phyloP scores from a whole-genome alignment of 2,329 filamentous ascomycete species.

The Didymella lethalis region DNA sequence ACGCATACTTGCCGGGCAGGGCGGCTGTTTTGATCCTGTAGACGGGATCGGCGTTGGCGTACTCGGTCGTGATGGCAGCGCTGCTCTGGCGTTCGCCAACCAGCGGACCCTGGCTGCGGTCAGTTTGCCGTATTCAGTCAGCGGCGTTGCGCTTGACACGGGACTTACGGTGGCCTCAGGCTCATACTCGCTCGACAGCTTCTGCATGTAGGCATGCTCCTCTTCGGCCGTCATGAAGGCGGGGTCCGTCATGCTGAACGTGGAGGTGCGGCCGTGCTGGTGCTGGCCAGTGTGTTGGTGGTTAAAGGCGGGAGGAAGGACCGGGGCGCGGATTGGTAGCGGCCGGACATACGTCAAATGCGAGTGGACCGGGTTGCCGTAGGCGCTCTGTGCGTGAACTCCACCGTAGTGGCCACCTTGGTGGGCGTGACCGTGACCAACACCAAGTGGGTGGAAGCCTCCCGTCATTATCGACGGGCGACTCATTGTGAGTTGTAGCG shows the following conservation, averaged over 20 bases:
- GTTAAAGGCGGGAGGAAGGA: conserved; percentile 48
- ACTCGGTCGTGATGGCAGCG: conserved; percentile 80
- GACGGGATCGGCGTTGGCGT: conserved; percentile 84
- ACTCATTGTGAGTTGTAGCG: conserved; percentile 35
- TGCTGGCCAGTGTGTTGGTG: conserved; percentile 45
- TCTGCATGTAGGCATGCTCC: conserved; percentile 68
- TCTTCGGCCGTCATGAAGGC: conserved; percentile 55
- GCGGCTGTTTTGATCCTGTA: conserved; percentile 88
- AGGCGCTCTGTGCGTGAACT: conserved; percentile 36
- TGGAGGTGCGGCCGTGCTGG: conserved; percentile 38
- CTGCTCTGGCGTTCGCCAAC: conserved; percentile 82
- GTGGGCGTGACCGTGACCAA: conserved; percentile 17
- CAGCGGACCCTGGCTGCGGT: conserved; percentile 72
- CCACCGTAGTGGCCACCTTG: conserved; percentile 34
- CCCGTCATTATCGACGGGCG: conserved; percentile 41
- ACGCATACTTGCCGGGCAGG: conserved; percentile 82
- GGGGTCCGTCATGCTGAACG: conserved; percentile 50
- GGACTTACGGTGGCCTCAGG: conserved; percentile 63
- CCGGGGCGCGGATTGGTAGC: conserved; percentile 53
- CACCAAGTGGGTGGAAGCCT: conserved; percentile 33
- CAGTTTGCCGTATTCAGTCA: conserved; percentile 25
- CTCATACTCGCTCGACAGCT: conserved; percentile 67
- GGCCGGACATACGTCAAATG: conserved; percentile 50
- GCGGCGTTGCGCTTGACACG: conserved; percentile 23
- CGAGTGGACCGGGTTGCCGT: conserved; percentile 35